Conservation (phyloP, 2,329 filamentous ascomycete genomes). For the Phialophora verrucosa region DNA sequence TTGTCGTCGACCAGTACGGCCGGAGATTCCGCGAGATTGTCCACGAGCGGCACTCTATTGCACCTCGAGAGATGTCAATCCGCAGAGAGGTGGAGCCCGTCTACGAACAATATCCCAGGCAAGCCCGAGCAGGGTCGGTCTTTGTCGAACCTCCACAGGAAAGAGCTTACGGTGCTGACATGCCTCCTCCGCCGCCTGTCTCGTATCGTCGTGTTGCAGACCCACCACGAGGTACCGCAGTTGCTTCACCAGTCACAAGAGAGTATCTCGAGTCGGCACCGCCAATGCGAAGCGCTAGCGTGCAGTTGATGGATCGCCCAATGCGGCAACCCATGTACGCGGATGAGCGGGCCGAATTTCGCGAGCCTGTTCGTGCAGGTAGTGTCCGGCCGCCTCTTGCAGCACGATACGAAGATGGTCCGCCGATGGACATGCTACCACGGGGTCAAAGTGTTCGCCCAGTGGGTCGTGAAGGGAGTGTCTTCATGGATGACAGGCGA, state of each 20-base stretch:
- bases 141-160: slow-evolving; percentile 49
- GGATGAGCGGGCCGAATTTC: slow-evolving; percentile 69
- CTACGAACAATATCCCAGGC: slow-evolving; percentile 36
- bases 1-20: slow-evolving; percentile 82
- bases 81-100: slow-evolving; percentile 29
- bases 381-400: slow-evolving; percentile 66
- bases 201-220: slow-evolving; percentile 51
- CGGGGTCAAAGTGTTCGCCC: slow-evolving; percentile 52
- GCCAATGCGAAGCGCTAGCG: slow-evolving; percentile 45
- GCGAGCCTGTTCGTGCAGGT: slow-evolving; percentile 62
- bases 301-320: slow-evolving; percentile 51
- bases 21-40: slow-evolving; percentile 74
- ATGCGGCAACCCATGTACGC: slow-evolving; percentile 51
- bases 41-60: slow-evolving; percentile 46
- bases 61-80: slow-evolving; percentile 39
- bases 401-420: slow-evolving; percentile 51
- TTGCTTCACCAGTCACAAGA: slow-evolving; percentile 18
- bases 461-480: slow-evolving; percentile 50
- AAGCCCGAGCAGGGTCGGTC: slow-evolving; percentile 48
- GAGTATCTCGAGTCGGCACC: slow-evolving; percentile 44
- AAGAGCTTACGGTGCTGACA: slow-evolving; percentile 51
- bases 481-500: slow-evolving; percentile 42
- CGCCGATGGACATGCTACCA: slow-evolving; percentile 45
- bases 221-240: slow-evolving; percentile 42
- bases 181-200: slow-evolving; percentile 51